Percentiles rank a stretch among this genome's conserved stretches.
Evolutionary conservation across 371 early-diverging fungal genomes (phyloP).

Genomic region (Lichtheimia ornata): DNA sequence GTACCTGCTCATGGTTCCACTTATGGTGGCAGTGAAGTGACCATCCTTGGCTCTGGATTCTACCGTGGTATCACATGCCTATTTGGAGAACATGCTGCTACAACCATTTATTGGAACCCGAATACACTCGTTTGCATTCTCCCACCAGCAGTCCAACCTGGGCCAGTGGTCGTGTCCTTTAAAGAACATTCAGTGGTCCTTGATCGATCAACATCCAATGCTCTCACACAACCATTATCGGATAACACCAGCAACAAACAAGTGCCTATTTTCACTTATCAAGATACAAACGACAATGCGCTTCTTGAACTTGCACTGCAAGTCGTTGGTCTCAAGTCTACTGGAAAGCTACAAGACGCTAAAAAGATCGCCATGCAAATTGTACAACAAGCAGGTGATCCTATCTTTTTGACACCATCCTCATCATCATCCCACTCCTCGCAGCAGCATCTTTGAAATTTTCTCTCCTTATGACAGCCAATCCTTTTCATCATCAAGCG

Average conservation of each 20-base stretch:
- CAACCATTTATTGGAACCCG: slow-evolving; percentile 68
- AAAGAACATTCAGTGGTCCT: slow-evolving; percentile 44
- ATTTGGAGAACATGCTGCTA: slow-evolving; percentile 76
- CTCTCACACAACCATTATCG: too few relatives aligned
- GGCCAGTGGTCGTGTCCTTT: slow-evolving; percentile 72
- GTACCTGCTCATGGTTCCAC: slow-evolving; percentile 76
- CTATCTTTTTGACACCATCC: background rate
- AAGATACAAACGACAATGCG: slow-evolving; percentile 75
- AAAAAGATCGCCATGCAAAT: slow-evolving; percentile 70
- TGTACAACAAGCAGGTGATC: slow-evolving; percentile 40
- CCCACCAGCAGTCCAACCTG: slow-evolving; percentile 71
- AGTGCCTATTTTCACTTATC: slow-evolving; percentile 57
- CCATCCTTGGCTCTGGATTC: slow-evolving; percentile 75
- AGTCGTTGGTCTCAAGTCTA: slow-evolving; percentile 79
- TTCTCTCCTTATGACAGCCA: too few relatives aligned
- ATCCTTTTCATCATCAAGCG: too few relatives aligned
- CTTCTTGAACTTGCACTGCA: slow-evolving; percentile 83
- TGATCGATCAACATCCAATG: slow-evolving; percentile 21
- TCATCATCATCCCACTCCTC: background rate
- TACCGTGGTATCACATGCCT: slow-evolving; percentile 67
- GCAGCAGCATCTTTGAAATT: too few relatives aligned
- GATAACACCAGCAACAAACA: too few relatives aligned
- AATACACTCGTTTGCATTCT: slow-evolving; percentile 77
- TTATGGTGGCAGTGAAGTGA: slow-evolving; percentile 75
- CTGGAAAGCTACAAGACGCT: slow-evolving; percentile 69